Base-by-base conservation (phyloP, 768 basidiomycete genomes). In the Pleurotus pulmonarius region DNA sequence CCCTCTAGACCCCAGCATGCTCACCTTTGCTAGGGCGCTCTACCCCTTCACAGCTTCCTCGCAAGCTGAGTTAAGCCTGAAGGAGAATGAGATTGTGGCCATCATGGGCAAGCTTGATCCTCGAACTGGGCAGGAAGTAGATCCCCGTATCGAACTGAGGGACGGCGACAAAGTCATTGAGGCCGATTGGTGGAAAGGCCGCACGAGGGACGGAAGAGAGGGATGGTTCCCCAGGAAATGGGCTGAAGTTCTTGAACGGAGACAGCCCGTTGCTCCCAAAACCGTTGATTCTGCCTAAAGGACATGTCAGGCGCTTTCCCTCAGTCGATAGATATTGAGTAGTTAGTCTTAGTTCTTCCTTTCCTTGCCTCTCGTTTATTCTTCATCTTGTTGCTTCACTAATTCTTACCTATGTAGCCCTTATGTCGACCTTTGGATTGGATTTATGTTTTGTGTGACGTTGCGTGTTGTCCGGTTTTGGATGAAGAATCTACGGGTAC, bases 221-320 rank as follows among this genome's bases (percentile, higher is more conserved):
- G 95, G 95, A 0, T 98, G 94, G 93, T 97, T 98, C 80, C 95
- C 95, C 1, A 81, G 76, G 57, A 93, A 89, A 61, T 95, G 89
- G 82, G 92, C 95, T 3, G 83, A 92, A 68, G 75, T 89, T 3
- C 69, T 90, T 56, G 83, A 79, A 64, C 75, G 80, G 46, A 65
- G 62, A 56, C 68, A 63, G 41, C 60, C 58, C 64, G 65, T 69
- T 41, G 61, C 60, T 39, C 67, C 65, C 43, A 68, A 70, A 56
- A 68, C 62, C 45, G 56, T 63, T 24, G 60, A 52, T 24, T 26
- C 48, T 25, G 48, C 38, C 15, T 41, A 25, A 25, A n/a, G 9
- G 48, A 49, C 48, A n/a, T 13, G 9, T 34, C 29, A 34, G 29
- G 7, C 11, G 11, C 29, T 11, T 34, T 2, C 29, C 9, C 29